phyloP scores from a whole-genome alignment of 1,139 yeast species.

The Blastobotrys niveus region DNA sequence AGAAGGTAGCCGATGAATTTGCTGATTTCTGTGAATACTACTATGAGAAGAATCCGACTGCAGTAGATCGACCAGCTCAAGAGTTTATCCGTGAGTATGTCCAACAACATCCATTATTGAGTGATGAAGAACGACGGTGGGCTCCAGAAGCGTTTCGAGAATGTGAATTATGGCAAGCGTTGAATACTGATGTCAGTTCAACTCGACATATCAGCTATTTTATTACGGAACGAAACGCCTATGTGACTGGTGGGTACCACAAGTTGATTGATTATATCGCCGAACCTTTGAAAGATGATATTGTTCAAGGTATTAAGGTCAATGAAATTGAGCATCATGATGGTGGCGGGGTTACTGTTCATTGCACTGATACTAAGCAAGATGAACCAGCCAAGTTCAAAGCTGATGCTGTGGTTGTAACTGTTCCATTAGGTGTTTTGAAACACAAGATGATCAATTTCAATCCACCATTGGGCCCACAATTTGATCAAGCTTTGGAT shows the following conservation, averaged over 20 bases:
- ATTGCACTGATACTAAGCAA: constrained; percentile 59
- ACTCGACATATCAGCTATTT: constrained; percentile 59
- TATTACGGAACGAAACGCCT: constrained; percentile 71
- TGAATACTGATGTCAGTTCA: constrained; percentile 59
- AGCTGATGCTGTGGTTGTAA: constrained; percentile 55
- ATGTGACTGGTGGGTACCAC: constrained; percentile 53
- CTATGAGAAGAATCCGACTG: constrained; percentile 46
- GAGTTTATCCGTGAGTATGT: constrained; percentile 46
- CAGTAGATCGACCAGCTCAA: constrained; percentile 47
- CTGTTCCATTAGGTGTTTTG: constrained; percentile 68
- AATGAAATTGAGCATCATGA: constrained; percentile 39
- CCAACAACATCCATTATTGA: constrained; percentile 41
- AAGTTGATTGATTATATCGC: constrained; percentile 40
- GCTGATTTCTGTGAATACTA: constrained; percentile 54
- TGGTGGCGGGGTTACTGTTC: constrained; percentile 36
- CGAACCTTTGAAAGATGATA: constrained; percentile 36
- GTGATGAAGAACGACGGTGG: constrained; percentile 46
- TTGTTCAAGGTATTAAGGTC: constrained; percentile 45
- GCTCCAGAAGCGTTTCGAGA: constrained; percentile 50
- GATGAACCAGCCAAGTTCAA: constrained; percentile 51
- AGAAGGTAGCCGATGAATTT: constrained; percentile 53
- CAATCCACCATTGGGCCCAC: constrained; percentile 49
- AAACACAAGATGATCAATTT: constrained; percentile 23
- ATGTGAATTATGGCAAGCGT: constrained; percentile 75
- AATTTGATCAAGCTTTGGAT: constrained; percentile 42